phyloP scores from a whole-genome alignment of 768 basidiomycete genomes.

The Wakefieldia striispora region DNA sequence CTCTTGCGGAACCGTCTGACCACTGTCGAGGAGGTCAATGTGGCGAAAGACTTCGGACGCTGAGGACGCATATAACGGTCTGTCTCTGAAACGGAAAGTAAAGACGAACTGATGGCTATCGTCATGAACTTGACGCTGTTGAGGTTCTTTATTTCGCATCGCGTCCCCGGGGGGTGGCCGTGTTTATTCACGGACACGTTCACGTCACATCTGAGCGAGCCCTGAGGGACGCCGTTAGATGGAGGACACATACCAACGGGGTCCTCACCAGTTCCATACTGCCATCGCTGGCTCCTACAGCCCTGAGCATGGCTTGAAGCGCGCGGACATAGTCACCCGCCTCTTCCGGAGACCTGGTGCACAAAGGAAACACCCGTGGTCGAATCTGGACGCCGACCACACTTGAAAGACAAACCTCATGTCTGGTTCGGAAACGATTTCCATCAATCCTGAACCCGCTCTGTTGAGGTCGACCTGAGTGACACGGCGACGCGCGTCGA shows the following conservation, averaged over 20 bases:
- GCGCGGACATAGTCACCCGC: constrained; percentile 83
- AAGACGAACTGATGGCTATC: constrained; percentile 72
- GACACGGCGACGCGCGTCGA: constrained; percentile 45
- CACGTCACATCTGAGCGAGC: constrained; percentile 91
- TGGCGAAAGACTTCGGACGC: constrained; percentile 85
- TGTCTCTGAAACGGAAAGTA: background rate
- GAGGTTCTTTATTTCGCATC: constrained; percentile 96
- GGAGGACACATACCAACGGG: background rate
- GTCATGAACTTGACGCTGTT: constrained; percentile 87
- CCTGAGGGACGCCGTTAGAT: constrained; percentile 45
- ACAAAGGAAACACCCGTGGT: background rate
- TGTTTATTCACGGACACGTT: constrained; percentile 85
- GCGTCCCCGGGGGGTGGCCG: constrained; percentile 66
- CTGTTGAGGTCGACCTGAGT: constrained; percentile 85
- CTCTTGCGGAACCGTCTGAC: constrained; percentile 64
- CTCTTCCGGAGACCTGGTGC: constrained; percentile 73
- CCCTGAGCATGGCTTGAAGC: constrained; percentile 76
- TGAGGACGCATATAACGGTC: constrained; percentile 30
- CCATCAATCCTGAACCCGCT: constrained; percentile 87
- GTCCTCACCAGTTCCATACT: constrained; percentile 92
- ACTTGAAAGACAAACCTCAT: constrained; percentile 47
- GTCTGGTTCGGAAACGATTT: constrained; percentile 95
- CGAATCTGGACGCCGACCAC: background rate
- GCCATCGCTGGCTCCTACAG: constrained; percentile 86
- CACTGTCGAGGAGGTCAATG: constrained; percentile 48